Conservation (phyloP, 371 early-diverging fungal genomes). For the Parasitella parasitica region DNA sequence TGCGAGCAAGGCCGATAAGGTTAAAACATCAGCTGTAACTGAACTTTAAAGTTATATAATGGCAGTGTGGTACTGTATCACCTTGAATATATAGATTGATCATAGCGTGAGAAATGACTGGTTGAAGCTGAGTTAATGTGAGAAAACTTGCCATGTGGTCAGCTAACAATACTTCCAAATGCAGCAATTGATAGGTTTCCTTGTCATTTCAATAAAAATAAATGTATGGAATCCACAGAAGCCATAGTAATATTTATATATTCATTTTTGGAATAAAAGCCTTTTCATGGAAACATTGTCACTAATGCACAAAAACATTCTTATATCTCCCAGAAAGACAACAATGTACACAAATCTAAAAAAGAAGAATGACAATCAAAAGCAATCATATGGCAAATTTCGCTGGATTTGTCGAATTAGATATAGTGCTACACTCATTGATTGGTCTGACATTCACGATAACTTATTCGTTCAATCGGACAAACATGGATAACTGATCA, state of each 20-base stretch:
- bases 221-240: background rate
- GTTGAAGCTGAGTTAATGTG: constrained; percentile 12
- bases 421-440: background rate
- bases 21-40: background rate
- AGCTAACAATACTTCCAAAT: background rate
- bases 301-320: background rate
- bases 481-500: background rate
- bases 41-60: background rate
- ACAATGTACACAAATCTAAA: background rate
- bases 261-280: background rate
- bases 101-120: constrained; percentile 19
- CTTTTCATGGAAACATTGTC: background rate
- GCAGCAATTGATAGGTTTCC: background rate
- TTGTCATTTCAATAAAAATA: background rate
- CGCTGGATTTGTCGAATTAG: background rate
- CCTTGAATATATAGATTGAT: too few species aligned
- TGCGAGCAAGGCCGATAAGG: background rate
- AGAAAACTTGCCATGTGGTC: constrained; percentile 18
- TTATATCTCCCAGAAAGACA: too few species aligned
- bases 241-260: background rate
- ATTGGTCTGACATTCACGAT: background rate
- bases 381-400: constrained; percentile 7
- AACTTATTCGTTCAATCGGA: constrained; percentile 8
- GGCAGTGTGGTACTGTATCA: too few species aligned
- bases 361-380: background rate